A percentile compares a stretch with the other conserved stretches of the same genome.
phyloP scores from a whole-genome alignment of 371 early-diverging fungal genomes.

The Lichtheimia ornata region DNA sequence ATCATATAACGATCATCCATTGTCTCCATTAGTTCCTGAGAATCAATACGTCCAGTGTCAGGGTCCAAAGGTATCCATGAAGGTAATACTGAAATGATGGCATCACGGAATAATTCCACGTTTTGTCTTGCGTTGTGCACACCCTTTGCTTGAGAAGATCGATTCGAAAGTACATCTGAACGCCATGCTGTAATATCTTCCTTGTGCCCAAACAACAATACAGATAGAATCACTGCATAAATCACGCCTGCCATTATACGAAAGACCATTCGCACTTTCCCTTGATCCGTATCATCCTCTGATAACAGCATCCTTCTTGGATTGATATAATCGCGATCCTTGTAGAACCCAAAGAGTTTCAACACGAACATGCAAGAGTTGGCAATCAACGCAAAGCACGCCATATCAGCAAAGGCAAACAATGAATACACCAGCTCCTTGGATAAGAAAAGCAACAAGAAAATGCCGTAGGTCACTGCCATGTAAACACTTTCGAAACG shows the following conservation, averaged over 20 bases:
- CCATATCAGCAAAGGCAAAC: slow-evolving; percentile 2
- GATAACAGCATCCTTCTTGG: background rate
- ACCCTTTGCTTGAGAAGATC: too few relatives aligned
- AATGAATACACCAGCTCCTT: slow-evolving; percentile 6
- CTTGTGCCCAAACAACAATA: too few relatives aligned
- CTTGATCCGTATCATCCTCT: background rate
- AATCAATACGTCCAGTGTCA: too few relatives aligned
- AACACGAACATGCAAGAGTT: slow-evolving; percentile 2
- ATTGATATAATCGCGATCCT: background rate
- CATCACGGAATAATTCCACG: too few relatives aligned
- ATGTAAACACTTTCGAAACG: slow-evolving; percentile 3
- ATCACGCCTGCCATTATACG: background rate
- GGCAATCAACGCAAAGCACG: background rate
- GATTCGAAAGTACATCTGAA: too few relatives aligned
- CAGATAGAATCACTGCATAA: background rate
- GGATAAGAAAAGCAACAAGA: slow-evolving; percentile 5
- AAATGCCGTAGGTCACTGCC: slow-evolving; percentile 3
- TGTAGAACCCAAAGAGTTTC: background rate
- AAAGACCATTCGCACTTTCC: background rate
- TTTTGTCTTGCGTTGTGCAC: too few relatives aligned
- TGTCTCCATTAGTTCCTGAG: too few relatives aligned
- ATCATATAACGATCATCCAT: too few relatives aligned
- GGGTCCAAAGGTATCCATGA: too few relatives aligned
- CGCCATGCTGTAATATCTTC: too few relatives aligned
- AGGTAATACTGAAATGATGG: too few relatives aligned